phyloP scores from a whole-genome alignment of 2,329 filamentous ascomycete species.

The Daldinia sp. region DNA sequence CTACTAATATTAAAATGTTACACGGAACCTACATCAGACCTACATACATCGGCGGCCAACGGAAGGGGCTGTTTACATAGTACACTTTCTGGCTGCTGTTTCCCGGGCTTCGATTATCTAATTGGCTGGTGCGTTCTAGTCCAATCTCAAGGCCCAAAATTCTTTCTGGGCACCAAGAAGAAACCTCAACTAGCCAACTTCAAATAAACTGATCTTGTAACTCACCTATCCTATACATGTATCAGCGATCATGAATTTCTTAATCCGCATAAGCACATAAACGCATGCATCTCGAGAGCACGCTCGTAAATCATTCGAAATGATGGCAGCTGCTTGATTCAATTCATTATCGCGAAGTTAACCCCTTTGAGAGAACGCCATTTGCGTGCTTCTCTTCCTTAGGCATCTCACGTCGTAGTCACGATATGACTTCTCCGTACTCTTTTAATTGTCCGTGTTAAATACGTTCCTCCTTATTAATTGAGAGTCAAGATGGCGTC shows the following conservation, averaged over 20 bases:
- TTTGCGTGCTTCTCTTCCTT: background rate
- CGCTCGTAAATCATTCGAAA: background rate
- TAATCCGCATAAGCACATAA: background rate
- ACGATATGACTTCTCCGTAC: background rate
- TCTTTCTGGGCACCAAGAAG: background rate
- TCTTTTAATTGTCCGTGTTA: background rate
- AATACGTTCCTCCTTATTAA: background rate
- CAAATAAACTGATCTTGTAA: no score
- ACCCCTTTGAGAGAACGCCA: background rate
- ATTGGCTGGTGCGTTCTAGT: slow-evolving; percentile 10
- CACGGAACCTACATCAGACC: background rate
- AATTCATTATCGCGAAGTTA: background rate
- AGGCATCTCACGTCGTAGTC: background rate
- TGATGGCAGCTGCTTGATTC: background rate
- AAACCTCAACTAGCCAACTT: no score
- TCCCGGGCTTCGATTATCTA: background rate
- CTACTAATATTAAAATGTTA: background rate
- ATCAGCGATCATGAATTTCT: background rate
- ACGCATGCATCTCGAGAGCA: background rate
- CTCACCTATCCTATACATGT: background rate
- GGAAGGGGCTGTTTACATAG: background rate
- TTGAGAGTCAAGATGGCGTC: slow-evolving; percentile 28
- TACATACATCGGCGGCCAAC: background rate
- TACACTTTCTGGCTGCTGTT: background rate
- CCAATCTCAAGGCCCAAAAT: background rate